Evolutionary conservation across 495 filamentous ascomycete species (phyloP), one percentile per base, ranked within the genome.

Genomic region (Pseudevernia furfuracea): DNA sequence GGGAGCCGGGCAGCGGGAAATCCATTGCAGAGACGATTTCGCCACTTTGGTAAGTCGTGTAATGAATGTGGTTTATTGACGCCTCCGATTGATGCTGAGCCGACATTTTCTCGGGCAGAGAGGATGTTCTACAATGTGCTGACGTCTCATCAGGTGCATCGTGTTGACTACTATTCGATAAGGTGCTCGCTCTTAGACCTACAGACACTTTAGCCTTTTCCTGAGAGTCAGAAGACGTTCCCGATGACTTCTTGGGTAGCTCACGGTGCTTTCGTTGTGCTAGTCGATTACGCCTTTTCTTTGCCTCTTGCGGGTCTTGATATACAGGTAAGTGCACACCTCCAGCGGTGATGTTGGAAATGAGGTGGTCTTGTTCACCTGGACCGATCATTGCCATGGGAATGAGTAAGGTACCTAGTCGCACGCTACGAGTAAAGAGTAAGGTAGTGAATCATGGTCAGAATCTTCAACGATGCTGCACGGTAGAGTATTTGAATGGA

Each of bases 241-340:
- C 11, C 6, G 14, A 21, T n/a, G n/a, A n/a, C n/a, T n/a, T n/a
- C n/a, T n/a, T 15, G 46, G 46, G 14, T 21, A 25, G 15, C 46
- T 49, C 46, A 49, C 46, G 46, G 46, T 49, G 46, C 46, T 49
- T 49, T 49, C 46, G 46, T 49, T 49, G 46, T 49, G 46, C 46
- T 2, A 49, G 15, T 21, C 46, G 46, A 49, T 49, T 49, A 49
- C 46, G 46, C 46, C 25, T 49, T 25, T 49, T 49, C 46, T 49
- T 49, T 19, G 25, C 21, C 46, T 49, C 46, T 11, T 49, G 46
- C 14, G 46, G 46, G 15, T 19, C 46, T 49, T 49, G 46, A 49
- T 49, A 49, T 49, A 49, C 46, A 7, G 46, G 46, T 49, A 19
- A 49, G 46, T 49, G 46, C 46, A 21, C 21, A 10, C 46, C 46